phyloP scores from a whole-genome alignment of 306 rosid species.

The Senna siamea region DNA sequence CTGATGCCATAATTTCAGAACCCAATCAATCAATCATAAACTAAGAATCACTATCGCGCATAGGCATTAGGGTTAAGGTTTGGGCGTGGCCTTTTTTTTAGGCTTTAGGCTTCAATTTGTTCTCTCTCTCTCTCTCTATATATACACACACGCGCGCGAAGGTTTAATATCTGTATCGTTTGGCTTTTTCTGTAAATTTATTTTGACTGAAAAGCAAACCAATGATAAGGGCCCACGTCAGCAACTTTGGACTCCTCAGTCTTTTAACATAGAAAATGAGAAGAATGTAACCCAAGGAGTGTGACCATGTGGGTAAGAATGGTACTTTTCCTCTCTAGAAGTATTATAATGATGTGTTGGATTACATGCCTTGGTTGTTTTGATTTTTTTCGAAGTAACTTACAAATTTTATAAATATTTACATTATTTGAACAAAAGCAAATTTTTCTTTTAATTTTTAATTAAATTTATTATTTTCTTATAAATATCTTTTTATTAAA shows the following conservation, averaged over 20 bases:
- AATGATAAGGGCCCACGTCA: constrained; percentile 26
- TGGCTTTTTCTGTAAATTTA: constrained; percentile 8
- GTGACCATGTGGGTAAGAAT: neutral
- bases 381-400: no score
- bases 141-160: no score
- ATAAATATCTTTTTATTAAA: no score
- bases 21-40: constrained; percentile 28
- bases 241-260: constrained; percentile 20
- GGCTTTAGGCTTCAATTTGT: neutral
- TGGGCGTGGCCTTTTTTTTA: no score
- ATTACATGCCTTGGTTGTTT: no score
- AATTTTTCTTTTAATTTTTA: no score
- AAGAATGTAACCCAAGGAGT: constrained; percentile 15
- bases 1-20: constrained; percentile 55
- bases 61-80: constrained; percentile 49
- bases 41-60: neutral
- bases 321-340: no score
- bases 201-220: neutral
- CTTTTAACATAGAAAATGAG: constrained; percentile 17
- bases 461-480: no score
- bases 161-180: neutral
- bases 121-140: neutral
- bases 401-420: no score
- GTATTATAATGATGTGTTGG: no score
- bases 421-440: no score